These are phyloP conservation scores for Rhododendron ferrugineum DNA, from an alignment of 148 eudicot species.

Conservation along the genomic window DNA sequence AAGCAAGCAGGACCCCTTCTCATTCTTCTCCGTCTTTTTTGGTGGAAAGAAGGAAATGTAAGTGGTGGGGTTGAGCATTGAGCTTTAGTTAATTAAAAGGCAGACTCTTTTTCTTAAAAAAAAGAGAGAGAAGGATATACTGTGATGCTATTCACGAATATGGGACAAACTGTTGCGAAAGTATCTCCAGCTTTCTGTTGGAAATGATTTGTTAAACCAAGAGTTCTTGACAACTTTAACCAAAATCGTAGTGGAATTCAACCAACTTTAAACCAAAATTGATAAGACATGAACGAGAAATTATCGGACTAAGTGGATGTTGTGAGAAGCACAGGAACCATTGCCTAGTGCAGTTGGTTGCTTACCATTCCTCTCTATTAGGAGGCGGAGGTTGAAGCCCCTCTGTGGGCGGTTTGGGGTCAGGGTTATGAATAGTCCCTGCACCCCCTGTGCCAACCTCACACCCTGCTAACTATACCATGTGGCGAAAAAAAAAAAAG, in stretches of 20 bases:
- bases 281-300: background rate
- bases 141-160: background rate
- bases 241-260: background rate
- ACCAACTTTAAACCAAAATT: no score
- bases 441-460: no score
- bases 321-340: background rate
- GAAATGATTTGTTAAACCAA: background rate
- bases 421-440: no score
- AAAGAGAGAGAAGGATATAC: background rate
- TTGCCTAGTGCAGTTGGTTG: no score
- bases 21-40: background rate
- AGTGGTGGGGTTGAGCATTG: constrained; percentile 6
- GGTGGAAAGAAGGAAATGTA: background rate
- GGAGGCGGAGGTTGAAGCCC: no score
- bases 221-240: background rate
- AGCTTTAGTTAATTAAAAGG: background rate
- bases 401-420: no score
- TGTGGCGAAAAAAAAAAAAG: no score
- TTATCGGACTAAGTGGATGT: background rate
- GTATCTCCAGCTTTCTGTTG: background rate
- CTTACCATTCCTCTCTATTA: no score
- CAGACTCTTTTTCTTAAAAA: background rate
- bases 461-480: no score
- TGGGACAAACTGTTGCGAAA: background rate
- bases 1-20: background rate